These are phyloP conservation scores for Candolleomyces aberdarensis DNA, from an alignment of 768 basidiomycete species.

Conservation along the genomic window DNA sequence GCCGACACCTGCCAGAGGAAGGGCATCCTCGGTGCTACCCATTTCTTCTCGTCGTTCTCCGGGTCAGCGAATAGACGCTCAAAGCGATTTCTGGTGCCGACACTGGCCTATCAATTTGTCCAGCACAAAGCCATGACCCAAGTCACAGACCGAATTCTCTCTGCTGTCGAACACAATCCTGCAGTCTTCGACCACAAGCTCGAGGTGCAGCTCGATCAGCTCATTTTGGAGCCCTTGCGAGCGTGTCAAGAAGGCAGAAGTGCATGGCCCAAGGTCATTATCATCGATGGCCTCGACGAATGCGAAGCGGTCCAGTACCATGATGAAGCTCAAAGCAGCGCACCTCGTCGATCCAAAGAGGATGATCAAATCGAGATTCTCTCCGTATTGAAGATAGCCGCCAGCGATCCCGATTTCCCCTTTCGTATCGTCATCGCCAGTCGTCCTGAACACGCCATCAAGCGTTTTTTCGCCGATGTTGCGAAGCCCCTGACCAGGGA, in stretches of 20 bases:
- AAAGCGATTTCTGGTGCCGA: background rate
- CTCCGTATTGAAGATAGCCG: background rate
- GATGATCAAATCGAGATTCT: background rate
- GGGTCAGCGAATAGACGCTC: background rate
- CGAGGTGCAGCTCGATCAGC: background rate
- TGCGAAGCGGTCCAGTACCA: background rate
- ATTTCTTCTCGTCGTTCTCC: constrained; percentile 5
- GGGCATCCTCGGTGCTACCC: constrained; percentile 1
- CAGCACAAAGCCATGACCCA: background rate
- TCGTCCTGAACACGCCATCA: background rate
- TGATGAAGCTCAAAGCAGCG: background rate
- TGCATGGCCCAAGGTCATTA: background rate
- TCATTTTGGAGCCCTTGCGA: background rate
- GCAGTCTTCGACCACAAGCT: background rate
- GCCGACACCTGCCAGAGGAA: background rate
- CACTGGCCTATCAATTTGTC: background rate
- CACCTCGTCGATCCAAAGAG: background rate
- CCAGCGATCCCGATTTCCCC: background rate
- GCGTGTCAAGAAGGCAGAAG: background rate
- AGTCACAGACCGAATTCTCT: background rate
- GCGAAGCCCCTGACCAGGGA: background rate
- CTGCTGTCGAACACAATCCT: background rate
- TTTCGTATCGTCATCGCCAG: background rate
- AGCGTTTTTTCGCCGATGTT: background rate
- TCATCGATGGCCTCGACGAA: background rate